Percentiles rank a stretch among this genome's conserved stretches.
phyloP scores from a whole-genome alignment of 2,329 filamentous ascomycete genomes.

The Curvularia sp. region DNA sequence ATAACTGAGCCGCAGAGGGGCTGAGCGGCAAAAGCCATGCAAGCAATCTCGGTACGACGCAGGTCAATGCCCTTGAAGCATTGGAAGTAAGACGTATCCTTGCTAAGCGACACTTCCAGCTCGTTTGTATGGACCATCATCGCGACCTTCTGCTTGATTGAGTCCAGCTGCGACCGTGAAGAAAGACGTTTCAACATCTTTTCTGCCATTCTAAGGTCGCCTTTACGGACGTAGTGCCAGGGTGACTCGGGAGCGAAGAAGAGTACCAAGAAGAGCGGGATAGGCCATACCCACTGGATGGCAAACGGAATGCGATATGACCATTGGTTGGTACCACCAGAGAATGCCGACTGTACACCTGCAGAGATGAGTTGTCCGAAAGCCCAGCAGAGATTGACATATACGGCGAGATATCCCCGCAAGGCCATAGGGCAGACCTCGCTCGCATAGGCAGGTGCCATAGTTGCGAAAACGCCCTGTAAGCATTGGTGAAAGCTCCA shows the following conservation, averaged over 20 bases:
- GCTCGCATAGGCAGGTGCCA: constrained; percentile 55
- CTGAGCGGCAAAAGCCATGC: constrained; percentile 55
- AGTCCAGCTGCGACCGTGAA: constrained; percentile 6
- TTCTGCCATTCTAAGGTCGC: constrained; percentile 64
- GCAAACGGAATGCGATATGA: constrained; percentile 69
- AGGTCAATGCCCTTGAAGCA: constrained; percentile 74
- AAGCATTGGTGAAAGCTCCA: background rate
- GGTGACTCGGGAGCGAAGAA: constrained; percentile 51
- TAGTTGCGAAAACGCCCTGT: constrained; percentile 49
- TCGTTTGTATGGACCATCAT: constrained; percentile 90
- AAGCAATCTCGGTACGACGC: constrained; percentile 75
- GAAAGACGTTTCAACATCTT: constrained; percentile 60
- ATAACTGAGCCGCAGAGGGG: constrained; percentile 37
- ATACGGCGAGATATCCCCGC: constrained; percentile 62
- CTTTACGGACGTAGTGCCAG: constrained; percentile 73
- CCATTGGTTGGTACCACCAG: constrained; percentile 65
- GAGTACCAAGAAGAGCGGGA: constrained; percentile 10
- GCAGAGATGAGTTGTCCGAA: constrained; percentile 71
- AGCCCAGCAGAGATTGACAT: constrained; percentile 50
- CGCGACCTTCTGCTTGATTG: constrained; percentile 58
- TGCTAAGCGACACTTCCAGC: constrained; percentile 70
- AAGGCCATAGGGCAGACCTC: constrained; percentile 72
- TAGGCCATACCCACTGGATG: constrained; percentile 75
- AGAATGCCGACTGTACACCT: constrained; percentile 70
- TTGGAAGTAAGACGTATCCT: constrained; percentile 74